Evolutionary conservation across 2,329 filamentous ascomycete species (phyloP).

Genomic region (Arthroderma uncinatum): DNA sequence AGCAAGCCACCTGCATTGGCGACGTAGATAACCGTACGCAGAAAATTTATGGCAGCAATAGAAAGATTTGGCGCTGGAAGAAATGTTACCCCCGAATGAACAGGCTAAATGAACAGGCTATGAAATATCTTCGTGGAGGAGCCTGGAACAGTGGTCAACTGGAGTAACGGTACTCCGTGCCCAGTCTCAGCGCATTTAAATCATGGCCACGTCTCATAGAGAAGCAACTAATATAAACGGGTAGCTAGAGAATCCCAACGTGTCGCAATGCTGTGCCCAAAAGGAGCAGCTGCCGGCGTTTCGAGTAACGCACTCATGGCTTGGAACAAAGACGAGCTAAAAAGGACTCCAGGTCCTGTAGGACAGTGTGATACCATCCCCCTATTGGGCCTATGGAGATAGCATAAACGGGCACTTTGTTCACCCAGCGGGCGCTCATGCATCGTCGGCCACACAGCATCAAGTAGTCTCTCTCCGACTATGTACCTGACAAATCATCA

Average conservation of each 20-base stretch:
- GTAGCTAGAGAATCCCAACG: not conserved
- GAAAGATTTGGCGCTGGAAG: not conserved
- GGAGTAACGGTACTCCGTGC: too few relatives aligned
- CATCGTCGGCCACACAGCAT: not conserved
- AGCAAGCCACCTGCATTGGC: not conserved
- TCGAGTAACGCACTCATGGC: not conserved
- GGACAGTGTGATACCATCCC: not conserved
- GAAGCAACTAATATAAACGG: not conserved
- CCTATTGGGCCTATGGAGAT: not conserved
- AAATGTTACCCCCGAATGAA: not conserved
- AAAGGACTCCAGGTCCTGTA: not conserved
- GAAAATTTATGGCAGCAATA: not conserved
- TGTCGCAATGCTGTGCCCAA: not conserved
- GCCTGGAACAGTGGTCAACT: too few relatives aligned
- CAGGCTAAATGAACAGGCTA: not conserved
- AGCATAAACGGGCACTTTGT: not conserved
- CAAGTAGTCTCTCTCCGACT: not conserved
- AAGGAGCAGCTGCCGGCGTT: not conserved
- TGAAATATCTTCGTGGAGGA: not conserved
- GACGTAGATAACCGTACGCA: not conserved
- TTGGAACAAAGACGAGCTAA: not conserved
- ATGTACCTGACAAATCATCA: not conserved
- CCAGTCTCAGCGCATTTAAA: too few relatives aligned
- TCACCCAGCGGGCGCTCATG: not conserved
- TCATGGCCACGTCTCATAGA: not conserved